These are phyloP conservation scores for Ilyonectria mors-panacis DNA, from an alignment of 2,329 filamentous ascomycete species.

Conservation along the genomic window DNA sequence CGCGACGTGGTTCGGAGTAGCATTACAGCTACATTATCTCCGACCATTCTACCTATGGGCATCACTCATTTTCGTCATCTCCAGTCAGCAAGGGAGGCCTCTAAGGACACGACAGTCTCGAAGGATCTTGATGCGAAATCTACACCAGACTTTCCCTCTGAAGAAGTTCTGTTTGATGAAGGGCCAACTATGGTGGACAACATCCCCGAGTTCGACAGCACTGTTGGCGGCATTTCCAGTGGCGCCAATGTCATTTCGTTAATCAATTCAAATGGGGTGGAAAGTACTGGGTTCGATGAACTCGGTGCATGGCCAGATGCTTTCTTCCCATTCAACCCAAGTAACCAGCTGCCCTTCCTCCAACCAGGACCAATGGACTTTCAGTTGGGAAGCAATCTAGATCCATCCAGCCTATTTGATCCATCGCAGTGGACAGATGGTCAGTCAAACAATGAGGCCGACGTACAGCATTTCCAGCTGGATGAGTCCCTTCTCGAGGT, in stretches of 20 bases:
- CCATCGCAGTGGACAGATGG: conserved; percentile 4
- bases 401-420: neutral
- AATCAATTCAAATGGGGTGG: neutral
- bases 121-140: neutral
- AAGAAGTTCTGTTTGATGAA: neutral
- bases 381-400: neutral
- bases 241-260: neutral
- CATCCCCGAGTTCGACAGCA: neutral
- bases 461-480: neutral
- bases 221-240: neutral
- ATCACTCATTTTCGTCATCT: neutral
- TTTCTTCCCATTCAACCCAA: neutral
- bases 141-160: neutral
- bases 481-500: conserved; percentile 10
- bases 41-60: neutral
- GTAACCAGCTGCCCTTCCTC: neutral
- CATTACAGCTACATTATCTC: conserved; percentile 4
- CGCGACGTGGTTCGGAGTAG: conserved; percentile 28
- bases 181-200: neutral
- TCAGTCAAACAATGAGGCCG: neutral
- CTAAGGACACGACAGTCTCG: neutral
- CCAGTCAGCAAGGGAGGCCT: neutral
- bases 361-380: conserved; percentile 1
- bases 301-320: neutral
- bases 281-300: neutral